Conservation (phyloP, 805 yeast species). For the Hagleromyces aurorensis region DNA sequence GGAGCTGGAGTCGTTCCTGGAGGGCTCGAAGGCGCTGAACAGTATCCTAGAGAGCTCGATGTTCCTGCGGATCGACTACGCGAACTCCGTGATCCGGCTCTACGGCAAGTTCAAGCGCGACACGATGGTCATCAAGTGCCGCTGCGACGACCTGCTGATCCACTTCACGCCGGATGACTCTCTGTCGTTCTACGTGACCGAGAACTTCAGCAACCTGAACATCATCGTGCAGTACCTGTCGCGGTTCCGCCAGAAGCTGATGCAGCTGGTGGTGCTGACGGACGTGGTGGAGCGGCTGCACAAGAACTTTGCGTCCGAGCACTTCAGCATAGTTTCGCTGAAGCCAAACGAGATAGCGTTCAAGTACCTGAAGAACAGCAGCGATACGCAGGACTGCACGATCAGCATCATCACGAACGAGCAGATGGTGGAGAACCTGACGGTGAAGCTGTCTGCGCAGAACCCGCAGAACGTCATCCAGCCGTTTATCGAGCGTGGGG, state of each 20-base stretch:
- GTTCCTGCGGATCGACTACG: constrained; percentile 28
- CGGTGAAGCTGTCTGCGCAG: constrained; percentile 24
- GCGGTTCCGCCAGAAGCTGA: constrained; percentile 26
- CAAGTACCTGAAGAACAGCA: constrained; percentile 25
- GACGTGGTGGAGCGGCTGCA: constrained; percentile 31
- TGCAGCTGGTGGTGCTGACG: constrained; percentile 29
- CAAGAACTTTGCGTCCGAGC: constrained; percentile 27
- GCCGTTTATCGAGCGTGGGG: constrained; percentile 25
- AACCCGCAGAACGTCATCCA: constrained; percentile 31
- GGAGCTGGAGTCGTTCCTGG: constrained; percentile 27
- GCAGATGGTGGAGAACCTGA: constrained; percentile 23
- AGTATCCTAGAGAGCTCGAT: constrained; percentile 26
- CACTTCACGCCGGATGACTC: constrained; percentile 22
- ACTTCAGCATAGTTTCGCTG: constrained; percentile 26
- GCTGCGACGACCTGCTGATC: constrained; percentile 25
- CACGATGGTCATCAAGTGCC: constrained; percentile 25
- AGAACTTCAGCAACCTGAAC: constrained; percentile 21
- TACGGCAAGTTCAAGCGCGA: constrained; percentile 29
- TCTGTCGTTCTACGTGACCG: constrained; percentile 24
- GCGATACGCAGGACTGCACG: constrained; percentile 27
- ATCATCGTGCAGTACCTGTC: constrained; percentile 22
- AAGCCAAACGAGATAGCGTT: constrained; percentile 31
- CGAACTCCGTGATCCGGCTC: constrained; percentile 22
- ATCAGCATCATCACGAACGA: constrained; percentile 26
- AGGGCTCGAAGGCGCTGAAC: constrained; percentile 24